Percentiles rank a stretch among this genome's conserved stretches.
phyloP scores from a whole-genome alignment of 2,329 filamentous ascomycete genomes.

The Colletotrichum sidae region DNA sequence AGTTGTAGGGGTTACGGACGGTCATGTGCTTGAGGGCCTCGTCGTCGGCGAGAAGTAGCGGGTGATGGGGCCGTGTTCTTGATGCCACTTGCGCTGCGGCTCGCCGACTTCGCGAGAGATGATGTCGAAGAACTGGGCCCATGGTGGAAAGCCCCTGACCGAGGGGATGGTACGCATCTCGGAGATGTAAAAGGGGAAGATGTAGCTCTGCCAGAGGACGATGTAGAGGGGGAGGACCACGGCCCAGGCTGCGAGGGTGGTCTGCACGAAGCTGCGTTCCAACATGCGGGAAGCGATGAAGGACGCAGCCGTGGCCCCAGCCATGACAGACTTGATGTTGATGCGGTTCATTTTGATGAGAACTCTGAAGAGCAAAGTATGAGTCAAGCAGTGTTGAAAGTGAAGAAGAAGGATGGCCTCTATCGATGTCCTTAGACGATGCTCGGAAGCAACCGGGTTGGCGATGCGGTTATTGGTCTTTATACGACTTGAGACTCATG shows the following conservation, averaged over 20 bases:
- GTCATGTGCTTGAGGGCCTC: constrained; percentile 58
- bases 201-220: constrained; percentile 48
- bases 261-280: constrained; percentile 40
- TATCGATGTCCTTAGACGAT: not conserved
- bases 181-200: constrained; percentile 56
- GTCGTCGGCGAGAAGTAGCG: constrained; percentile 59
- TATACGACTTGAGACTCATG: too few relatives aligned
- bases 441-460: not conserved
- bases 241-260: constrained; percentile 37
- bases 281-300: constrained; percentile 41
- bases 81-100: constrained; percentile 55
- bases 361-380: not conserved
- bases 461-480: not conserved
- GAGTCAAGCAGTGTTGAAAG: not conserved
- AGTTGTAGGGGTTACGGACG: constrained; percentile 54
- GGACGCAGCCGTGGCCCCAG: constrained; percentile 41
- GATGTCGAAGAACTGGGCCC: constrained; percentile 56
- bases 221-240: constrained; percentile 43
- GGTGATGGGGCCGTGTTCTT: constrained; percentile 53
- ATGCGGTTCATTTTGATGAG: constrained; percentile 36
- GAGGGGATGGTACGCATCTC: constrained; percentile 56
- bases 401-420: not conserved
- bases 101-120: constrained; percentile 55
- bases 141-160: constrained; percentile 54
- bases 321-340: constrained; percentile 41